These are phyloP conservation scores for Discostella stelligeroides DNA, from an alignment of 108 stramenopile species.

Conservation along the genomic window DNA sequence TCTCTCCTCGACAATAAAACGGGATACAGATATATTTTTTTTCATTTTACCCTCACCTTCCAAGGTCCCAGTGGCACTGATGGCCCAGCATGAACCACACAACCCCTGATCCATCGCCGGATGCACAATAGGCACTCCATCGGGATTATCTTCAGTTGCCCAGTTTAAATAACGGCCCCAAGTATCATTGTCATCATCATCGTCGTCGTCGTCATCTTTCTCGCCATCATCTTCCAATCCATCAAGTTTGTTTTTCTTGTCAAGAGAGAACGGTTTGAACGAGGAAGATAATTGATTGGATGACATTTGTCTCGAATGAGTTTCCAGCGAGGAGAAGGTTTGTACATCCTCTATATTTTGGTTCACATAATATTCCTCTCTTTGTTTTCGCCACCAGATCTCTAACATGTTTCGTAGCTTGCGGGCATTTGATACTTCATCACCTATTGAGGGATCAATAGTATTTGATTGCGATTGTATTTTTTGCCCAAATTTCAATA, in stretches of 20 bases:
- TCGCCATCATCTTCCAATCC: constrained; percentile 27
- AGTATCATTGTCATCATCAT: constrained; percentile 1
- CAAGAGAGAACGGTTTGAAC: constrained; percentile 20
- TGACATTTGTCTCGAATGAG: background rate
- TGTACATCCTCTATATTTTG: background rate
- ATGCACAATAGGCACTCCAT: constrained; percentile 77
- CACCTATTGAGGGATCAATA: background rate
- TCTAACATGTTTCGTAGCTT: constrained; percentile 17
- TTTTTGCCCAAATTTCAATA: constrained; percentile 19
- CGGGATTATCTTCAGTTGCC: constrained; percentile 77
- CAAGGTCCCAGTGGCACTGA: constrained; percentile 86
- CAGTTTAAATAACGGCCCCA: constrained; percentile 60
- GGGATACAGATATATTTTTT: no score
- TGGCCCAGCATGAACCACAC: constrained; percentile 98
- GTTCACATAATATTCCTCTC: constrained; percentile 5
- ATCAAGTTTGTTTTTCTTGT: constrained; percentile 25
- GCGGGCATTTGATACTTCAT: background rate
- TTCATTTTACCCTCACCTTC: background rate
- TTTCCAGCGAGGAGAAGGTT: background rate
- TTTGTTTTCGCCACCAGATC: constrained; percentile 42
- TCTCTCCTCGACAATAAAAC: no score
- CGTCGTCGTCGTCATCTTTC: background rate
- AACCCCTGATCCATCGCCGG: constrained; percentile 70
- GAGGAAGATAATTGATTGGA: background rate
- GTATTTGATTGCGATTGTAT: background rate